A percentile compares a stretch with the other conserved stretches of the same genome.
phyloP scores from a whole-genome alignment of 1,139 yeast species.

The Geotrichum cucujoidarum region DNA sequence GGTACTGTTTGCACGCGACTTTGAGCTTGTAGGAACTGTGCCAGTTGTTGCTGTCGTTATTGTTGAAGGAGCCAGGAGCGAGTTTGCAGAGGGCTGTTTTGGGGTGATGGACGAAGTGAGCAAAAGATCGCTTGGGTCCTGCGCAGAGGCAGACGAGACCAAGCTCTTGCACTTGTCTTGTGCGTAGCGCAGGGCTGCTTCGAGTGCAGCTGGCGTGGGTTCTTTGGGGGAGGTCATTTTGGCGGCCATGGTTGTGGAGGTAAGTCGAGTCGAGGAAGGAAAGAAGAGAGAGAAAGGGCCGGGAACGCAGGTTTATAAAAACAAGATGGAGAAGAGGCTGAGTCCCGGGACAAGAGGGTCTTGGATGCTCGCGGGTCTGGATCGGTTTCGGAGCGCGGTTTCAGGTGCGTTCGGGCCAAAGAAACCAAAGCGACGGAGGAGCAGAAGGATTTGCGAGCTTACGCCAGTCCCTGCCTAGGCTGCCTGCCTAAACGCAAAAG shows the following conservation, averaged over 20 bases:
- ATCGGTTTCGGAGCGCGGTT: too few relatives aligned
- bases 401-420: too few relatives aligned
- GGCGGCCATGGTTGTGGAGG: background rate
- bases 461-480: too few relatives aligned
- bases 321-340: background rate
- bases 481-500: too few relatives aligned
- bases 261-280: background rate
- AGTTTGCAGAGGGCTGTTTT: background rate
- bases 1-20: background rate
- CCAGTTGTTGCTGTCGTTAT: background rate
- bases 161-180: slow-evolving; percentile 13
- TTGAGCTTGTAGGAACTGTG: background rate
- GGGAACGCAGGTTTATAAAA: background rate
- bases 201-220: slow-evolving; percentile 10
- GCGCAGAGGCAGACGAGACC: background rate
- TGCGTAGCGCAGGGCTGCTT: slow-evolving; percentile 14
- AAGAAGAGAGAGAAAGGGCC: background rate
- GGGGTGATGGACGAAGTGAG: background rate
- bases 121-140: background rate
- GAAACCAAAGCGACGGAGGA: too few relatives aligned
- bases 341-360: too few relatives aligned
- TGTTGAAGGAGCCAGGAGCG: background rate
- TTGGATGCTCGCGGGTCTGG: too few relatives aligned
- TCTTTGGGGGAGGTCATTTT: background rate
- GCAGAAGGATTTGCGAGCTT: too few relatives aligned